Evolutionary conservation across 2,329 filamentous ascomycete species (phyloP).

Genomic region (Neofusicoccum umdonicola): DNA sequence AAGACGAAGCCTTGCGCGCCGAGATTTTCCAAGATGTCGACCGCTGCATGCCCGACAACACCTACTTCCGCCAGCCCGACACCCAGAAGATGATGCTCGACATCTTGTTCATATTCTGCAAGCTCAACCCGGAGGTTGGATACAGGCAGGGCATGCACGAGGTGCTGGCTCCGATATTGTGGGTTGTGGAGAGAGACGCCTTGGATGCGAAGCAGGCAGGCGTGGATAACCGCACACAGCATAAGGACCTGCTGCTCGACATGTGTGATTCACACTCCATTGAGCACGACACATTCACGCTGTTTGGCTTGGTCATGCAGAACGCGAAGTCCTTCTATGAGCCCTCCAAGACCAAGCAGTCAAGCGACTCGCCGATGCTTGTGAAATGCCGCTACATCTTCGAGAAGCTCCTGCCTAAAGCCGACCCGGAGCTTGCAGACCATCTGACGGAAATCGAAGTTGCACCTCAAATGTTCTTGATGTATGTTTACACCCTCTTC

Average conservation of each 20-base stretch:
- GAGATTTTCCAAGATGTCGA: conserved; percentile 96
- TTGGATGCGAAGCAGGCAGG: conserved; percentile 47
- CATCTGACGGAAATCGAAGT: conserved; percentile 84
- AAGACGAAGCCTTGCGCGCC: conserved; percentile 77
- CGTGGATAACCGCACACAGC: conserved; percentile 21
- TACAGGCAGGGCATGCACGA: conserved; percentile 99
- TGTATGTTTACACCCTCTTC: conserved; percentile 54
- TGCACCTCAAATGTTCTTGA: conserved; percentile 93
- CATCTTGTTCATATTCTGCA: conserved; percentile 91
- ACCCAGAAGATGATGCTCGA: conserved; percentile 83
- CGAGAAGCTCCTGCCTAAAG: conserved; percentile 70
- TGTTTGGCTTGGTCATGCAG: conserved; percentile 88
- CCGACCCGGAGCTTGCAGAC: conserved; percentile 78
- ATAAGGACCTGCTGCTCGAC: conserved; percentile 56
- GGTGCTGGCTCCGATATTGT: conserved; percentile 82
- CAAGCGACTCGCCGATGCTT: conserved; percentile 68
- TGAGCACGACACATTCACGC: conserved; percentile 85
- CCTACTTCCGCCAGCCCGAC: conserved; percentile 77
- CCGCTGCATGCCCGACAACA: conserved; percentile 82
- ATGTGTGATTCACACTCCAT: conserved; percentile 71
- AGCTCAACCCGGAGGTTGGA: conserved; percentile 79
- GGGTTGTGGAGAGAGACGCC: conserved; percentile 80
- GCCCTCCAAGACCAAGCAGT: conserved; percentile 40
- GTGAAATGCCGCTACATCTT: conserved; percentile 84
- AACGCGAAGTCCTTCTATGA: conserved; percentile 85